Base-by-base conservation (phyloP, 306 rosid species). In the Adenanthera pavonina region DNA sequence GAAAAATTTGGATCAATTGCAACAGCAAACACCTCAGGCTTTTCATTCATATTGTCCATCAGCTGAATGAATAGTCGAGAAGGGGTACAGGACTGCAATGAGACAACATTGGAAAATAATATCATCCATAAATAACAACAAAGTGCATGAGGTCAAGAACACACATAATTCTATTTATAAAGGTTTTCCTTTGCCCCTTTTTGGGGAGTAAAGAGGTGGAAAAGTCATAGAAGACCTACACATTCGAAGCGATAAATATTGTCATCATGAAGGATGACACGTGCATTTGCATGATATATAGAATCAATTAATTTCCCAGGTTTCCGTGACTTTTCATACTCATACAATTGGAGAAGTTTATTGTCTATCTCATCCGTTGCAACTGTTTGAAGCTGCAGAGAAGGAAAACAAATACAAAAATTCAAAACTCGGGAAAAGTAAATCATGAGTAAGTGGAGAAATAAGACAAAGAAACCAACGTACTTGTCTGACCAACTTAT, bases 401-500 rank as follows among this genome's bases (percentile, higher is more conserved):
- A 74, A 73, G 79, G 82, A 52, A 59, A 77, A 78, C 15, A 48
- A 68, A 87, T 77, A 85, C 74, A 70, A 46, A 33, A 70, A 41
- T 11, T 13, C 11, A 81, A 81, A 80, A 53, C 53, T 60, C 73
- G 72, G 69, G 75, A 34, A 75, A 73, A 86, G 78, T 48, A 47
- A 10, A 20, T 48, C 52, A 78, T 52, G 75, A 74, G 59, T n/a
- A 51, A 67, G 74, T 19, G 74, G 11, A 86, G 80, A 30, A 34
- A 57, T 3, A 43, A 64, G 82, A 34, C 56, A 71, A 75, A 40
- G 15, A 40, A 83, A 48, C 20, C 51, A 61, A 60, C 20, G 8
- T 65, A 90, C 99, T 92, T 93, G 99, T 89, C 94, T 93, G 76
- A 96, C 91, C 53, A 96, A 85, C 89, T 92, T 96, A 90, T 89